Base-by-base conservation (phyloP, 805 yeast genomes). In the Yarrowia alimentaria region DNA sequence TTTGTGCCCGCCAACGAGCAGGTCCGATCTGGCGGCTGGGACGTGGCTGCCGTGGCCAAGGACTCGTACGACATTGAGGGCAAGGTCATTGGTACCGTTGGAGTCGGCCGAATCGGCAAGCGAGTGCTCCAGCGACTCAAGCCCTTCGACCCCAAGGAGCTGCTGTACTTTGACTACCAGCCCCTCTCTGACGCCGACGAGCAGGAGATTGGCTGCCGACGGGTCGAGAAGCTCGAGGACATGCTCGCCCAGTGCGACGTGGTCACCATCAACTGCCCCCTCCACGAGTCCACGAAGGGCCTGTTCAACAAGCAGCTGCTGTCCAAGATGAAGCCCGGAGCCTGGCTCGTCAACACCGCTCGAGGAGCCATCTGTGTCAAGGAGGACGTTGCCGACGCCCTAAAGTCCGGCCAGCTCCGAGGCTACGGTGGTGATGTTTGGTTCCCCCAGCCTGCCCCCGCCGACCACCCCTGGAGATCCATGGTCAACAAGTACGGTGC, bases 391-490 rank as follows among this genome's bases (percentile, higher is more conserved):
- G 71, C 70, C 1, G 67, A 64, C 14, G 71, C 73, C 3, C 64
- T 80, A 34, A 70, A 74, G 54, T 59, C 66, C 11, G 81, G 82
- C 28, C 73, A 78, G 59, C 65, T 79, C 14, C 68, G 73, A 9
- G 65, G 75, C 5, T 78, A 71, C 49, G 85, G 82, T 2, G 64
- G 79, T 3, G 85, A 79, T 55, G 85, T 79, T 12, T 79, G 47
- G 47, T 40, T 40, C 47, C 47, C 47, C 25, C 47, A 40, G 47
- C 47, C 47, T 14, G 47, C 91, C 20, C 88, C 89, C 56, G 69
- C 71, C 51, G 75, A 74, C 64, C 89, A 83, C 62, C 89, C 89
- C 57, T 85, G 93, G 93, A 75, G 88, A 73, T 51, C 71, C 9
- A 76, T 83, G 80, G 63, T 69, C 42, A 82, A 83, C 76, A 70